Percentiles rank a stretch among this genome's conserved stretches.
Evolutionary conservation across 305 asterid species (phyloP).

Genomic region (Lippia alba): DNA sequence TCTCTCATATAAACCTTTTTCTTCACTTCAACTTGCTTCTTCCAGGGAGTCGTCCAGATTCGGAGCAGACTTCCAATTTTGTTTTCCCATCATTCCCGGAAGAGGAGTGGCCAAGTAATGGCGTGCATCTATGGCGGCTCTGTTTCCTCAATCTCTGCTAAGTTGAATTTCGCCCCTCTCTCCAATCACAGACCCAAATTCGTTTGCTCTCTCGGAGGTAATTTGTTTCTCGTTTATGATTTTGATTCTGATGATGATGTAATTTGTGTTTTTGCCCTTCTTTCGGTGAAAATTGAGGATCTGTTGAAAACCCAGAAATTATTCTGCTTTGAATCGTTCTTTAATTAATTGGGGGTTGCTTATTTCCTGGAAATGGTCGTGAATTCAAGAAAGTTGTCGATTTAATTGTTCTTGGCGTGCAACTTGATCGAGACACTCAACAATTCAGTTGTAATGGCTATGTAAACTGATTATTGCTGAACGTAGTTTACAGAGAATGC

Average conservation of each 20-base stretch:
- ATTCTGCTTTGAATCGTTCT: background rate
- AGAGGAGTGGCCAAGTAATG: conserved; percentile 29
- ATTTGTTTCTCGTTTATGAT: background rate
- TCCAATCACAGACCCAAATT: conserved; percentile 51
- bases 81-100: conserved; percentile 18
- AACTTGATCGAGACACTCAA: background rate
- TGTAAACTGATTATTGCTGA: background rate
- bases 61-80: background rate
- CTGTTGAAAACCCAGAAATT: background rate
- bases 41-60: conserved; percentile 3
- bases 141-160: conserved; percentile 50
- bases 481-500: conserved; percentile 1
- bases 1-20: background rate
- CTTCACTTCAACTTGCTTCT: background rate
- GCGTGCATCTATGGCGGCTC: conserved; percentile 52
- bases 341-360: background rate
- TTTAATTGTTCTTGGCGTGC: background rate
- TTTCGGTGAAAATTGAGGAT: background rate
- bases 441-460: background rate
- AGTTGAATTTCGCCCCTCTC: conserved; percentile 42
- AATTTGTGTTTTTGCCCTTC: background rate
- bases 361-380: background rate
- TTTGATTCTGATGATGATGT: background rate
- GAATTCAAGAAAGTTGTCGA: background rate
- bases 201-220: conserved; percentile 61